Percentiles rank a stretch among this genome's conserved stretches.
Evolutionary conservation across 83 land plant species (phyloP).

Genomic region (Isoetes engelmannii): DNA sequence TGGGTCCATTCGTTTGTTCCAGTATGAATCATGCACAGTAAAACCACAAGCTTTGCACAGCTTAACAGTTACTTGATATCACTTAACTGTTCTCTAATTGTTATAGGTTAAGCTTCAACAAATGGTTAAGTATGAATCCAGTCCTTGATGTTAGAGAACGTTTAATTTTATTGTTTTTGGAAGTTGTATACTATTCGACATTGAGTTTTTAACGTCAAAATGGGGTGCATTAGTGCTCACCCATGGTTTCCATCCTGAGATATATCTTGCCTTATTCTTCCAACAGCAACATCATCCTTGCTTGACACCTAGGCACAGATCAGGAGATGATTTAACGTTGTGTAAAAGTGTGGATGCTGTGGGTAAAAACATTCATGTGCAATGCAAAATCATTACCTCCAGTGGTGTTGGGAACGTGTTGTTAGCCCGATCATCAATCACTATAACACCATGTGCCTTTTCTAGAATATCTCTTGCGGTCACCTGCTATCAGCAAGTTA

Average conservation of each 20-base stretch:
- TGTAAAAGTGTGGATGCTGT: background rate
- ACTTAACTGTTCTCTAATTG: too few relatives aligned
- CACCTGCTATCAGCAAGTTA: conserved; percentile 28
- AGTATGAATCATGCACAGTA: too few relatives aligned
- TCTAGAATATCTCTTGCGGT: conserved; percentile 74
- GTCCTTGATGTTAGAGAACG: too few relatives aligned
- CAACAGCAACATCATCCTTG: conserved; percentile 96
- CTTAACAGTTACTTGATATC: too few relatives aligned
- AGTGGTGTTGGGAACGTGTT: conserved; percentile 91
- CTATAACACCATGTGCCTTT: conserved; percentile 69
- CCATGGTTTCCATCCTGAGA: conserved; percentile 76
- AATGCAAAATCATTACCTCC: conserved; percentile 31
- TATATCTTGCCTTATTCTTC: conserved; percentile 83
- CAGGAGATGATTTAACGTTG: background rate
- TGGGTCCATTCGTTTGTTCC: too few relatives aligned
- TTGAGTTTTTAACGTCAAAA: background rate
- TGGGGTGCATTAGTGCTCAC: conserved; percentile 21
- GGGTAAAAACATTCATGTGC: background rate
- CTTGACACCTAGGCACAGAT: conserved; percentile 45
- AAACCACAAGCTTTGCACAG: too few relatives aligned
- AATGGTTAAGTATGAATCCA: too few relatives aligned
- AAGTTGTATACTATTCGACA: background rate
- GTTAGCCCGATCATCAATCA: conserved; percentile 70
- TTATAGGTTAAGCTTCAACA: too few relatives aligned
- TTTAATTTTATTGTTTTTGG: too few relatives aligned